Evolutionary conservation across 495 filamentous ascomycete species (phyloP), one percentile per base, ranked within the genome.

Genomic region (Sporormia fimetaria): DNA sequence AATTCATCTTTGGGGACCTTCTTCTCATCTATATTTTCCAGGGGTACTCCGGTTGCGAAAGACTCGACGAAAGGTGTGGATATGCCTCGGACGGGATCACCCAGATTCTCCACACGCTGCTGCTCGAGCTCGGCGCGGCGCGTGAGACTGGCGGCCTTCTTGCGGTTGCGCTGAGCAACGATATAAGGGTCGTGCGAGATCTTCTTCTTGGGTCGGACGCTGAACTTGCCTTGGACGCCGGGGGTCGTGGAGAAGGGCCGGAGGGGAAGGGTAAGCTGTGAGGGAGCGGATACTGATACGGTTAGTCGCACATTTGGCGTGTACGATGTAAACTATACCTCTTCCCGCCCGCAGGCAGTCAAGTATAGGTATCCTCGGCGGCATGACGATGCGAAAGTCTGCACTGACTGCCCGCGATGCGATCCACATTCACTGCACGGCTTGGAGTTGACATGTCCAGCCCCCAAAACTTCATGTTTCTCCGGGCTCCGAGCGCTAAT

Each of bases 41-140:
- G 59, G 42, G 60, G 65, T 0, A 59, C 44, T 0, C 57, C 71
- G 3, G 71, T 70, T 56, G 84, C 78, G 58, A 98, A 76, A 29
- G 82, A 81, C 63, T 82, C 70, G 56, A 94, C 63, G 60, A 94
- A 98, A 24, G 84, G 70, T 9, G 92, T 95, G 5, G 70, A 56
- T 26, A 76, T 62, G 51, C 86, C 87, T 38, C 75, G 69, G 51
- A 96, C 71, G 0, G 87, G 83, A 61, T 92, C 75, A 20, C 85
- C 86, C 34, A 76, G 52, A 21, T 66, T 67, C 17, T 61, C 68
- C 21, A 73, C 64, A 40, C 82, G 74, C 49, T 77, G 62, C 35
- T 69, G 56, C 23, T 73, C 58, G 40, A 95, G 73, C 29, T 69
- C 74, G 42, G 70, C 67, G 49, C 77, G 83, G 11, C 82, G 76